Base-by-base conservation (phyloP, 768 basidiomycete genomes). In the Hysterangium stoloniferum region DNA sequence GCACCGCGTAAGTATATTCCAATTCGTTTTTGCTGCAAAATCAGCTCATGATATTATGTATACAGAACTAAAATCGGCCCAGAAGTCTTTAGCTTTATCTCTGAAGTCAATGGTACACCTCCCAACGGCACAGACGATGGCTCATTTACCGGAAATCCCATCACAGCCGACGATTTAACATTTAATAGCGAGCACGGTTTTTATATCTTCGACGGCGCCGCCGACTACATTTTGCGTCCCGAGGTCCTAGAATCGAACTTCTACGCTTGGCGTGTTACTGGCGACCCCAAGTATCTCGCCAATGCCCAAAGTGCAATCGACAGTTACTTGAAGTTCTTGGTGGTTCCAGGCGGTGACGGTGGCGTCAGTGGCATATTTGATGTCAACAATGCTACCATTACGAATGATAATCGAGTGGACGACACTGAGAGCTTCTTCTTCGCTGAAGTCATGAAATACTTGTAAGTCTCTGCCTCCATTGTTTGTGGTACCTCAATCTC, bases 191-290 rank as follows among this genome's bases (percentile, higher is more conserved):
- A 75, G 52, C 69, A 86, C 55, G 86, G 84, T 0, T 86, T 75
- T 63, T 87, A 82, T 58, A 77, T 84, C 52, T 58, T 57, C 56
- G 75, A 73, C 12, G 55, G 62, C 6, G 56, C 59, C 27, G 55
- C 67, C 17, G 67, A 70, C 56, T 88, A 87, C 57, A 73, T 80
- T 61, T 68, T 79, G 35, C 82, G 86, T 24, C 86, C 86, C 0
- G 84, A 87, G 64, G 83, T 88, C 20, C 74, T 88, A 15, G 84
- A 88, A 62, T 82, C 79, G 46, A 86, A 86, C 68, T 87, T 87
- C 68, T 83, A 87, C 52, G 86, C 84, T 0, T 88, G 72, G 73
- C 77, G 86, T 24, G 76, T 72, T 13, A 86, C 84, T 3, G 86
- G 86, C 1, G 68, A 87, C 56, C 63, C 64, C 4, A 84, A 82